These are phyloP conservation scores for Colletotrichum brevisporum DNA, from an alignment of 2,329 filamentous ascomycete species.

Conservation along the genomic window DNA sequence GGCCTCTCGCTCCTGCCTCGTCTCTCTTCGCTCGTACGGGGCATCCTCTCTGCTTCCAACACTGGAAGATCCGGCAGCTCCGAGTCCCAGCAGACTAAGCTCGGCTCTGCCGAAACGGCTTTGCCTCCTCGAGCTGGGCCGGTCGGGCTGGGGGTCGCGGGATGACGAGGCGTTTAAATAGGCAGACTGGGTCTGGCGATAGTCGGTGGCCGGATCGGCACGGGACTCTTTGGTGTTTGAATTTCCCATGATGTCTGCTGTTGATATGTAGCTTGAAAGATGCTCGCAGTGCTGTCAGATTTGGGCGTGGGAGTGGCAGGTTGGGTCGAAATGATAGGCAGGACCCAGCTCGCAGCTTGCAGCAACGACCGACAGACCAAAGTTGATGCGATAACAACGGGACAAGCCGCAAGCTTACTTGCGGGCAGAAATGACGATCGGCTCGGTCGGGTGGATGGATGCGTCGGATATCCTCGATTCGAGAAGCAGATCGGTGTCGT, in stretches of 20 bases:
- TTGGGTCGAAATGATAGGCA: too few relatives aligned
- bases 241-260: conserved; percentile 53
- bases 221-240: conserved; percentile 57
- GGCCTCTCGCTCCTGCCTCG: conserved; percentile 91
- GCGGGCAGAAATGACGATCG: background rate
- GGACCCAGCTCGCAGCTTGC: too few relatives aligned
- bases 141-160: conserved; percentile 22
- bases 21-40: conserved; percentile 81
- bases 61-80: conserved; percentile 52
- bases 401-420: too few relatives aligned
- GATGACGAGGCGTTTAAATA: conserved; percentile 28
- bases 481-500: background rate
- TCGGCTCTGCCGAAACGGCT: conserved; percentile 58
- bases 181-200: conserved; percentile 35
- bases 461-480: background rate
- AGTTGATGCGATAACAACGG: too few relatives aligned
- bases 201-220: conserved; percentile 38
- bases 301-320: background rate
- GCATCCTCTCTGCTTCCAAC: conserved; percentile 56
- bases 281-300: background rate
- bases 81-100: conserved; percentile 61
- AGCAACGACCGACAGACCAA: too few relatives aligned
- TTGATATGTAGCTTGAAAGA: background rate
- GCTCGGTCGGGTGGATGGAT: background rate
- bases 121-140: conserved; percentile 35